phyloP scores from a whole-genome alignment of 1,284 basidiomycete genomes.

The Meripilus lineatus region DNA sequence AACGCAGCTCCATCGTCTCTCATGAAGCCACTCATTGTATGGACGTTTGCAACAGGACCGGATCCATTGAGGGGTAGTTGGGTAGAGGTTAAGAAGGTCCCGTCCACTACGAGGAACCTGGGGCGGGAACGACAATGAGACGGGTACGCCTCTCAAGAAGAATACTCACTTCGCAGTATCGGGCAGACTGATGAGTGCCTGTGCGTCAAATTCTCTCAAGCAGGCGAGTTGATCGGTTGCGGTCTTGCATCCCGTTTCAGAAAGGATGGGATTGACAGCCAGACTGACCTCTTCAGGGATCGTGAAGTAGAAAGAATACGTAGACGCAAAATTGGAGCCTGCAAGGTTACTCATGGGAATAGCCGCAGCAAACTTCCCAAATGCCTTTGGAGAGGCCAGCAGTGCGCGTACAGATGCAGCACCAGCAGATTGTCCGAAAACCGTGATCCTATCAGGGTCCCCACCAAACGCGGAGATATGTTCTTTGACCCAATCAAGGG shows the following conservation, averaged over 20 bases:
- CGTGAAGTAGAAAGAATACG: slow-evolving; percentile 36
- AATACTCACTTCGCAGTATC: slow-evolving; percentile 28
- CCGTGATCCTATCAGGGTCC: slow-evolving; percentile 32
- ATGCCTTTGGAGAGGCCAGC: slow-evolving; percentile 36
- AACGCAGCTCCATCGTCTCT: slow-evolving; percentile 35
- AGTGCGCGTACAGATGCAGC: slow-evolving; percentile 36
- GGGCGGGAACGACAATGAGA: not conserved
- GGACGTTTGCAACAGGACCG: slow-evolving; percentile 36
- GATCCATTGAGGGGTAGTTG: slow-evolving; percentile 36
- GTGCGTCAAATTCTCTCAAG: slow-evolving; percentile 27
- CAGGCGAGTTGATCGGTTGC: slow-evolving; percentile 26
- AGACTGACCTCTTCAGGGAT: slow-evolving; percentile 27
- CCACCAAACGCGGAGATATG: slow-evolving; percentile 34
- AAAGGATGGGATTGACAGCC: slow-evolving; percentile 31
- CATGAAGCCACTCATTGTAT: slow-evolving; percentile 44
- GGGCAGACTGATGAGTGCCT: slow-evolving; percentile 28
- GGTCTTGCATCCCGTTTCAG: slow-evolving; percentile 28
- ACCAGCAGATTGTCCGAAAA: slow-evolving; percentile 37
- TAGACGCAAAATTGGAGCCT: slow-evolving; percentile 39
- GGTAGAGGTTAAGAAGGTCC: slow-evolving; percentile 34
- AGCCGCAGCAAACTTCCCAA: slow-evolving; percentile 41
- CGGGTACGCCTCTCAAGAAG: not conserved
- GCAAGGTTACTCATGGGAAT: slow-evolving; percentile 45
- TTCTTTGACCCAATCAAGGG: slow-evolving; percentile 31
- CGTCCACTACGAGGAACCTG: slow-evolving; percentile 43